Conservation (phyloP, 305 asterid genomes). For the Fraxinus dipetala region DNA sequence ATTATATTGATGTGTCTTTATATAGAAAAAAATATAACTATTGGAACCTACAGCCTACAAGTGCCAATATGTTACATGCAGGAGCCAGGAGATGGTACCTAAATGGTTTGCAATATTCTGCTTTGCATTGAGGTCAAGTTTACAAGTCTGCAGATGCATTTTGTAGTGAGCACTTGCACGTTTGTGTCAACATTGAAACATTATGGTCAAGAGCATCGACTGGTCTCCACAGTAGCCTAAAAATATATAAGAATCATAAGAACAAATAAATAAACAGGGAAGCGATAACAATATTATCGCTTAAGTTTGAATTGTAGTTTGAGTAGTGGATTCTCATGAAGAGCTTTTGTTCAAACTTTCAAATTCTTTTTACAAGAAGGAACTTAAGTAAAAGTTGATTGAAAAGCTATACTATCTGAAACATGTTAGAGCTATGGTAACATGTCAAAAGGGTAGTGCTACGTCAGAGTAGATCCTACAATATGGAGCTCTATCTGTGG, state of each 20-base stretch:
- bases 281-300: neutral
- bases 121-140: neutral
- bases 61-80: neutral
- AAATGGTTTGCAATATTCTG: neutral
- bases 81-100: neutral
- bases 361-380: constrained; percentile 9
- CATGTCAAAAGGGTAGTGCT: neutral
- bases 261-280: neutral
- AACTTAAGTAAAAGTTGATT: constrained; percentile 1
- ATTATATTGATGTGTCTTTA: neutral
- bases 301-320: neutral
- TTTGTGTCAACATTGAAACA: neutral
- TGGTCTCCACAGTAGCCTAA: constrained; percentile 1
- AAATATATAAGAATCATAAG: neutral
- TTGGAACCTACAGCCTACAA: neutral
- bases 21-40: neutral
- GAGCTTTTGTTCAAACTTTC: neutral
- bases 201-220: neutral
- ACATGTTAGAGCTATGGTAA: constrained; percentile 7
- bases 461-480: neutral
- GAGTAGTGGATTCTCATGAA: neutral
- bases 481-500: neutral
- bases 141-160: neutral
- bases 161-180: neutral
- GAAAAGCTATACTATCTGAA: constrained; percentile 13